These are phyloP conservation scores for Acephala macrosclerotiorum DNA, from an alignment of 2,329 filamentous ascomycete species.

Conservation along the genomic window DNA sequence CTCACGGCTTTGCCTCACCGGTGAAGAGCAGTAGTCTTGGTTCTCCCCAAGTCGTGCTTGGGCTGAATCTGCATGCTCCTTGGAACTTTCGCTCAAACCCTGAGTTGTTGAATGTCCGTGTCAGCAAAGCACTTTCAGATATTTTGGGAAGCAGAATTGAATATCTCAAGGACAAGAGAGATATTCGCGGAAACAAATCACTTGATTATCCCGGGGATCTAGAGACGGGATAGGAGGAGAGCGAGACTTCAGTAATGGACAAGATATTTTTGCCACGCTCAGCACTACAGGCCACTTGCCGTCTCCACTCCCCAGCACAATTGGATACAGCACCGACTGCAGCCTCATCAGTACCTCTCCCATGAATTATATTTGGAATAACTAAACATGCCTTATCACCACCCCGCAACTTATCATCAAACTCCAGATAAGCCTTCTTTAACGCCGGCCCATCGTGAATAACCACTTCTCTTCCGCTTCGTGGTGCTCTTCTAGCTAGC, in stretches of 20 bases:
- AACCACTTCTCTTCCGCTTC: conserved; percentile 45
- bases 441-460: conserved; percentile 43
- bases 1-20: neutral
- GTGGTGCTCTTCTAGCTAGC: conserved; percentile 49
- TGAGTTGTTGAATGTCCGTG: too few relatives aligned
- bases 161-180: too few relatives aligned
- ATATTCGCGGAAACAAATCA: too few relatives aligned
- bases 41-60: conserved; percentile 25
- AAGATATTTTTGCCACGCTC: conserved; percentile 9
- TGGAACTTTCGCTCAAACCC: conserved; percentile 26
- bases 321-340: conserved; percentile 21
- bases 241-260: conserved; percentile 20
- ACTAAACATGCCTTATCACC: conserved; percentile 22
- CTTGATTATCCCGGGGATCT: too few relatives aligned
- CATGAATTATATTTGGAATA: neutral
- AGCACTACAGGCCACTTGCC: conserved; percentile 23
- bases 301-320: conserved; percentile 21
- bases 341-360: neutral
- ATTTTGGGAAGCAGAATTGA: too few relatives aligned
- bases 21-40: conserved; percentile 3
- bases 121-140: too few relatives aligned
- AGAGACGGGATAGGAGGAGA: too few relatives aligned
- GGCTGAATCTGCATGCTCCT: conserved; percentile 28
- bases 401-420: conserved; percentile 22
- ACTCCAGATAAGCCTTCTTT: conserved; percentile 20